Evolutionary conservation across 805 yeast genomes (phyloP), one percentile per base, ranked within the genome.

Genomic region (Ogataea naganishii): DNA sequence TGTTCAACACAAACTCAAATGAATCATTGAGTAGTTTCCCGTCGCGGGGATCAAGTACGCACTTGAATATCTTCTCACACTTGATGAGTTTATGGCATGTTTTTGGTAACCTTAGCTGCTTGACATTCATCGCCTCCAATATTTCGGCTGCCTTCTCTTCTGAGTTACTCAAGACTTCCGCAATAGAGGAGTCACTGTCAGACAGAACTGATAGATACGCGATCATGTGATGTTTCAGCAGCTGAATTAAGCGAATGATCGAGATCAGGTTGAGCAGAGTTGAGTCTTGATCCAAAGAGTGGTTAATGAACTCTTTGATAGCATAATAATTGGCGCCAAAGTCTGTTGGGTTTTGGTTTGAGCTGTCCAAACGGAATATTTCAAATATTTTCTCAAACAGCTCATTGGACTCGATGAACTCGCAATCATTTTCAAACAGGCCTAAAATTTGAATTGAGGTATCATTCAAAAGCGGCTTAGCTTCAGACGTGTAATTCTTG

Each of bases 21-120:
- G 47, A 35, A 25, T 48, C 44, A 19, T 38, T 40, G 25, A 48
- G 29, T 27, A 35, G 34, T 4, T 23, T 33, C 3, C 40, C 31
- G 32, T 46, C 41, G 9, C 24, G 32, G n/a, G 56, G 51, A 21
- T 44, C 32, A 14, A 52, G 26, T 15, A 54, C 26, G 31, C 44
- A 35, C 30, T 44, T 46, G 34, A 55, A 49, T 10, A 53, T 40
- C n/a, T 43, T 43, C 24, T 36, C 43, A 29, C 44, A 41, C 33
- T 51, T 53, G 12, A 36, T 34, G 23, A 55, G 36, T 24, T 46
- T 47, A 13, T 42, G 43, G 36, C 53, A 46, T 8, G 31, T 30
- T 2, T 33, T 26, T 19, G 58, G 60, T 20, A 54, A 43, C 22
- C 41, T 35, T 4, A 35, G 26, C 18, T 40, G 37, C 13, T 36